These are phyloP conservation scores for Claviceps paspali DNA, from an alignment of 2,329 filamentous ascomycete genomes.

Conservation along the genomic window DNA sequence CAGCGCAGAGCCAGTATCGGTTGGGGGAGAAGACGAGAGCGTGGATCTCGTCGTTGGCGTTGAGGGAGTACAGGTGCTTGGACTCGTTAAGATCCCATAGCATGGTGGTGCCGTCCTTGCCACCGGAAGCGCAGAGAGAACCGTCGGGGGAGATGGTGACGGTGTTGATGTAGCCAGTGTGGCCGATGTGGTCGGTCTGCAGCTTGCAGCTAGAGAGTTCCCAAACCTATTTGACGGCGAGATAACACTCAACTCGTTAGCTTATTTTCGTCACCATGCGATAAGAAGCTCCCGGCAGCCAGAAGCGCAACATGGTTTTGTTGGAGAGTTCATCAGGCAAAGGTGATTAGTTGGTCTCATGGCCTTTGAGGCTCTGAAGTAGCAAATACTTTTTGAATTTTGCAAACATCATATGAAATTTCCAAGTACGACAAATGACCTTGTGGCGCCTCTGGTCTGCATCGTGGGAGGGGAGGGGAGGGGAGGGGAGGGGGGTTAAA, in stretches of 20 bases:
- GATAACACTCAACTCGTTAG: slow-evolving; percentile 4
- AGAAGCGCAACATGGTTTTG: neutral
- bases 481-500: neutral
- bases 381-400: slow-evolving; percentile 94
- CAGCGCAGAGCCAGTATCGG: slow-evolving; percentile 99
- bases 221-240: slow-evolving; percentile 68
- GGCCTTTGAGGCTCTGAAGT: slow-evolving; percentile 93
- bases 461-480: neutral
- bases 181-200: slow-evolving; percentile 99
- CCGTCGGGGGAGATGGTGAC: slow-evolving; percentile 99
- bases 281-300: neutral
- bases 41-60: slow-evolving; percentile 99
- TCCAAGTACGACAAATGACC: neutral
- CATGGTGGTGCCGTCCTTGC: slow-evolving; percentile 99
- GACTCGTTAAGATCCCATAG: slow-evolving; percentile 99
- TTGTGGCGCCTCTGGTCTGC: neutral
- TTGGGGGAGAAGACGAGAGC: slow-evolving; percentile 99
- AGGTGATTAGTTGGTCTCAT: slow-evolving; percentile 96
- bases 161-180: slow-evolving; percentile 99
- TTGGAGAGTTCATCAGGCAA: slow-evolving; percentile 49
- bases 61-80: slow-evolving; percentile 99
- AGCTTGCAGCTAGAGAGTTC: slow-evolving; percentile 98
- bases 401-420: slow-evolving; percentile 71
- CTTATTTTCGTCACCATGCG: neutral
- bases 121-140: slow-evolving; percentile 95